Evolutionary conservation across 306 rosid species (phyloP), one percentile per base, ranked within the genome.

Genomic region (Quercus engelmannii): DNA sequence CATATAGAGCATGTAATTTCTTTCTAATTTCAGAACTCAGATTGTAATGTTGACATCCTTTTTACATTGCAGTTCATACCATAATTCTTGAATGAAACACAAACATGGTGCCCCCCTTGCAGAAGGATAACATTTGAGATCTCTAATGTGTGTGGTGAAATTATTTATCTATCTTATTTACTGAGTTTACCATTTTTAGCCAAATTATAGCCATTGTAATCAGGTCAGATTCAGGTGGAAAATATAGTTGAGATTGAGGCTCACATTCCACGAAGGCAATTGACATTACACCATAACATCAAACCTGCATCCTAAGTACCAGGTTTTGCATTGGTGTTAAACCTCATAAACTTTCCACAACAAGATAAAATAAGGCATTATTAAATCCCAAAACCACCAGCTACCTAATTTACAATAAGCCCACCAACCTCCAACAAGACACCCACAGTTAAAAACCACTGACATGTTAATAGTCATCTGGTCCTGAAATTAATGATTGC

Each of bases 341-440:
- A 49, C 25, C 76, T 71, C 28, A 73, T 74, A 62, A 76, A 77
- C 57, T 54, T 54, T 69, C 67, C 52, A 14, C 64, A 59, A 64
- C 23, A 67, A 33, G 23, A 33, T 67, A 23, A 67, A 67, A 19
- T 8, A 33, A 67, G 51, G 25, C 15, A 5, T 4, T 67, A 19
- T 35, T 67, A 4, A 67, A 61, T 43, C 58, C 55, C 18, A 4
- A 76, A 61, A 61, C 57, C 23, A 43, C 79, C 57, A 76, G 71
- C 58, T 23, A 61, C 43, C 72, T 30, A 76, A 61, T 76, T 41
- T 56, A 76, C 9, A 49, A 38, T 59, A 1, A 62, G 41, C 58
- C 55, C 33, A 35, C 55, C 68, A 74, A 74, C 69, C 31, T 74
- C 54, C n/a, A 7, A 31, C 55, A 59, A 59, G 57, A 61, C 46